Percentiles rank a stretch among this genome's conserved stretches.
Conservation (phyloP, 2,329 filamentous ascomycete species). For the Ceratocystis harringtonii region DNA sequence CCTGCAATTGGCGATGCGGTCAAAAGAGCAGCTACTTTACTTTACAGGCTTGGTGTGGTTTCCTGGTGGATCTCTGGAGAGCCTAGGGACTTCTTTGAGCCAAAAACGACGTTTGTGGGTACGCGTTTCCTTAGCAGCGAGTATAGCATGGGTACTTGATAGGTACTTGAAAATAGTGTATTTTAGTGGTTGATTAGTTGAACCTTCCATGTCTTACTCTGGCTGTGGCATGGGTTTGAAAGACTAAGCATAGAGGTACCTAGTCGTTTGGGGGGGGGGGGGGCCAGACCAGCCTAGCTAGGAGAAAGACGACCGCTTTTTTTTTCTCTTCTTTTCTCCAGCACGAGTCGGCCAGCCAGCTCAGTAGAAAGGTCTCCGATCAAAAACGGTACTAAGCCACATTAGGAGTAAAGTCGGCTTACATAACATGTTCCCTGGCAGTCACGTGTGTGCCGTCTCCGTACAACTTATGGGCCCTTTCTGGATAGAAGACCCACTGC, state of each 20-base stretch:
- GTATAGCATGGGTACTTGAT: background rate
- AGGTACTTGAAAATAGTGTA: background rate
- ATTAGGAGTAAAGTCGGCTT: background rate
- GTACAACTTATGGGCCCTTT: background rate
- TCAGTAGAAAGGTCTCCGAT: background rate
- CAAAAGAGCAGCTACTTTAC: background rate
- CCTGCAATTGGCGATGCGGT: background rate
- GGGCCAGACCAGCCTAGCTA: background rate
- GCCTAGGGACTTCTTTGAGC: background rate
- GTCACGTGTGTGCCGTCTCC: conserved; percentile 2
- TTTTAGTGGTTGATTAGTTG: background rate
- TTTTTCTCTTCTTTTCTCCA: background rate
- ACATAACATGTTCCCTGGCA: background rate
- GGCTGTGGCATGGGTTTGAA: background rate
- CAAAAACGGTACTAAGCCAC: background rate
- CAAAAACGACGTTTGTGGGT: background rate
- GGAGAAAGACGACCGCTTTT: background rate
- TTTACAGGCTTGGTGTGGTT: background rate
- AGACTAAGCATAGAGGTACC: background rate
- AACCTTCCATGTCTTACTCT: background rate
- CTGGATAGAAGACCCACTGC: background rate
- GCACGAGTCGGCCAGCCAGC: background rate
- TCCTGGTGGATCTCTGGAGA: background rate
- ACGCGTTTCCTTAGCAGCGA: background rate
- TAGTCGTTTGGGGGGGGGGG: background rate